Evolutionary conservation across 805 yeast genomes (phyloP).

Genomic region (Groenewaldozyma salmanticensis): DNA sequence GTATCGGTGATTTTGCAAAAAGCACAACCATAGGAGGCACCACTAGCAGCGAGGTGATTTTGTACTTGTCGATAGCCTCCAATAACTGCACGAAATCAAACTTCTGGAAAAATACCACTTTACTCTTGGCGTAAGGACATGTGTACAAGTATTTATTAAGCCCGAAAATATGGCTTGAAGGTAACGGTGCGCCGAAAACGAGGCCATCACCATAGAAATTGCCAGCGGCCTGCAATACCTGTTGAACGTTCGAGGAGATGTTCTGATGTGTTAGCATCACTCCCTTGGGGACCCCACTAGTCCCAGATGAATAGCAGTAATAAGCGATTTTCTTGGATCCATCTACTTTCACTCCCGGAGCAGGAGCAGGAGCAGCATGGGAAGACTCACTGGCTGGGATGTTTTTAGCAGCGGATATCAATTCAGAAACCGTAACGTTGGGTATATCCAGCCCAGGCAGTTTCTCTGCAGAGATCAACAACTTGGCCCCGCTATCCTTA

Average conservation of each 20-base stretch:
- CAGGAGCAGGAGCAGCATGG: neutral
- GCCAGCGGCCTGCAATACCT: slow-evolving; percentile 74
- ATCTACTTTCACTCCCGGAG: too few relatives aligned
- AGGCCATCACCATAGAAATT: slow-evolving; percentile 61
- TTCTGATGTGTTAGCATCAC: slow-evolving; percentile 58
- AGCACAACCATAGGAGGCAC: slow-evolving; percentile 76
- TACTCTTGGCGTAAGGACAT: slow-evolving; percentile 84
- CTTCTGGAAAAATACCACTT: slow-evolving; percentile 47
- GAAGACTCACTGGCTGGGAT: slow-evolving; percentile 1
- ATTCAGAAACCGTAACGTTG: too few relatives aligned
- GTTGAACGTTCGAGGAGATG: slow-evolving; percentile 78
- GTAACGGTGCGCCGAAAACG: slow-evolving; percentile 88
- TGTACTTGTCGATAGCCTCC: slow-evolving; percentile 63
- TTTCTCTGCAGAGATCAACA: slow-evolving; percentile 14
- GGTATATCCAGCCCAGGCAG: too few relatives aligned
- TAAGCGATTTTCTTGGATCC: slow-evolving; percentile 20
- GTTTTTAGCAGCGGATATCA: neutral
- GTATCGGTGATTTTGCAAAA: slow-evolving; percentile 59
- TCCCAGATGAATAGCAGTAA: slow-evolving; percentile 62
- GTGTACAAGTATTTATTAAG: slow-evolving; percentile 91
- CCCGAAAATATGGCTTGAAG: slow-evolving; percentile 94
- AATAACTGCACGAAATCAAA: slow-evolving; percentile 28
- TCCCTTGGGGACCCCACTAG: slow-evolving; percentile 81
- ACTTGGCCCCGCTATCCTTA: slow-evolving; percentile 14
- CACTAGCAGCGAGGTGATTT: slow-evolving; percentile 94